Conservation (phyloP, 208 protist species). For the Angomonas deanei region DNA sequence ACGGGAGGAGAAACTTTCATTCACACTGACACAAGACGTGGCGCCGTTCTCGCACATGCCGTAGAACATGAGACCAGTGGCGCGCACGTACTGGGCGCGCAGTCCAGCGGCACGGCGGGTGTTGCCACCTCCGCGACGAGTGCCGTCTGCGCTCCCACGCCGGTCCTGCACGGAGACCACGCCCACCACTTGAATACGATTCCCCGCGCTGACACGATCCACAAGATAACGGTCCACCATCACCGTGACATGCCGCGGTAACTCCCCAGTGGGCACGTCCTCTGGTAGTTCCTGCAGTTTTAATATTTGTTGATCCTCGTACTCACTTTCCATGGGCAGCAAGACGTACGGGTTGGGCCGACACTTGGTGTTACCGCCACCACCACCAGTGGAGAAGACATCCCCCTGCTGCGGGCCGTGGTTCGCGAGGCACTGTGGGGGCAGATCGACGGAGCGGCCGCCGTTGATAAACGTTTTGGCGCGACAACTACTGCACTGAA, state of each 20-base stretch:
- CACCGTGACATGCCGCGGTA: constrained; percentile 86
- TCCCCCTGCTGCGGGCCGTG: constrained; percentile 26
- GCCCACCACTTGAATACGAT: constrained; percentile 93
- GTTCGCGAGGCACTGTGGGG: constrained; percentile 86
- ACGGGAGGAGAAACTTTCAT: constrained; percentile 86
- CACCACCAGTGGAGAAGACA: constrained; percentile 10
- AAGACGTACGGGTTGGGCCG: constrained; percentile 91
- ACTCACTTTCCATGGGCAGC: constrained; percentile 90
- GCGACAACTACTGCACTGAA: constrained; percentile 88
- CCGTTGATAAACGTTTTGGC: constrained; percentile 82
- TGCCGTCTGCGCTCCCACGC: constrained; percentile 41
- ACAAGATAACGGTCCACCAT: constrained; percentile 90
- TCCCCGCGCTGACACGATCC: constrained; percentile 94
- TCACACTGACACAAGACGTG: constrained; percentile 68
- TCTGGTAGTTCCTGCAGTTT: constrained; percentile 95
- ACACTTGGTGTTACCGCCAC: constrained; percentile 49
- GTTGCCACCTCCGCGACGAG: constrained; percentile 19
- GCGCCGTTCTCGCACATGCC: constrained; percentile 6
- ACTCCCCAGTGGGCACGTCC: constrained; percentile 91
- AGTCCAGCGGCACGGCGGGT: constrained; percentile 61
- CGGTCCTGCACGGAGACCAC: constrained; percentile 86
- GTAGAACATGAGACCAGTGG: constrained; percentile 83
- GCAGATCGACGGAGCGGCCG: constrained; percentile 69
- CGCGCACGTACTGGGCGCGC: constrained; percentile 87
- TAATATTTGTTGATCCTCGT: constrained; percentile 90